phyloP scores from a whole-genome alignment of 2,329 filamentous ascomycete genomes.

The Alternaria sp. region DNA sequence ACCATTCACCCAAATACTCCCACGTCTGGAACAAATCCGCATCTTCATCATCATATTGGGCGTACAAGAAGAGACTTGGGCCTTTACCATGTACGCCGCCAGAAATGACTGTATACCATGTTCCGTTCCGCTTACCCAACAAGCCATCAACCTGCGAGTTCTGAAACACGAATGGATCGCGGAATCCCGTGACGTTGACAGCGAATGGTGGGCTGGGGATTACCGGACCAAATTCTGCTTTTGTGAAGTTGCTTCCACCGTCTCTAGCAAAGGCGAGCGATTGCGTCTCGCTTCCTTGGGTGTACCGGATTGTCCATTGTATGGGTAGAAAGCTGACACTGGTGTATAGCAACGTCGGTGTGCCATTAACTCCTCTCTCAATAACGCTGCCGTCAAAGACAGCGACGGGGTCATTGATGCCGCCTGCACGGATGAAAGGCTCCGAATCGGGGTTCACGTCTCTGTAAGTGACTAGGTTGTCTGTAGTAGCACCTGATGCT shows the following conservation, averaged over 20 bases:
- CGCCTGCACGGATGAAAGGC: slow-evolving; percentile 46
- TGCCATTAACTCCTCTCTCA: slow-evolving; percentile 55
- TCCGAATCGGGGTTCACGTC: slow-evolving; percentile 46
- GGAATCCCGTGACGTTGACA: slow-evolving; percentile 55
- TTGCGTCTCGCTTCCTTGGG: slow-evolving; percentile 58
- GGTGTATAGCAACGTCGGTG: slow-evolving; percentile 57
- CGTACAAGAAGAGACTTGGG: slow-evolving; percentile 54
- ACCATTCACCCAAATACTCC: slow-evolving; percentile 52
- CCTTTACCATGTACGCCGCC: slow-evolving; percentile 53
- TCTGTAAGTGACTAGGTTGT: slow-evolving; percentile 55
- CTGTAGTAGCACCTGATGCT: slow-evolving; percentile 44
- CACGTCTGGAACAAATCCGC: slow-evolving; percentile 50
- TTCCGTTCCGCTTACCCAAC: slow-evolving; percentile 45
- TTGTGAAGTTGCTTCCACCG: slow-evolving; percentile 53
- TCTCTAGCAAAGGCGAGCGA: slow-evolving; percentile 55
- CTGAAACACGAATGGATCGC: slow-evolving; percentile 56
- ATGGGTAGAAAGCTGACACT: slow-evolving; percentile 57
- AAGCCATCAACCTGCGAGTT: slow-evolving; percentile 49
- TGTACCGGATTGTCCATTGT: slow-evolving; percentile 58
- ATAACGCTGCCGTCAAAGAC: slow-evolving; percentile 60
- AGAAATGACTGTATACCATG: slow-evolving; percentile 54
- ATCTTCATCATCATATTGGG: slow-evolving; percentile 43
- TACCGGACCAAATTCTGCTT: slow-evolving; percentile 49
- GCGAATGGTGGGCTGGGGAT: slow-evolving; percentile 53
- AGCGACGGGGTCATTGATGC: slow-evolving; percentile 56